These are phyloP conservation scores for Iberis pinnata DNA, from an alignment of 345 rosid genomes.

Conservation along the genomic window DNA sequence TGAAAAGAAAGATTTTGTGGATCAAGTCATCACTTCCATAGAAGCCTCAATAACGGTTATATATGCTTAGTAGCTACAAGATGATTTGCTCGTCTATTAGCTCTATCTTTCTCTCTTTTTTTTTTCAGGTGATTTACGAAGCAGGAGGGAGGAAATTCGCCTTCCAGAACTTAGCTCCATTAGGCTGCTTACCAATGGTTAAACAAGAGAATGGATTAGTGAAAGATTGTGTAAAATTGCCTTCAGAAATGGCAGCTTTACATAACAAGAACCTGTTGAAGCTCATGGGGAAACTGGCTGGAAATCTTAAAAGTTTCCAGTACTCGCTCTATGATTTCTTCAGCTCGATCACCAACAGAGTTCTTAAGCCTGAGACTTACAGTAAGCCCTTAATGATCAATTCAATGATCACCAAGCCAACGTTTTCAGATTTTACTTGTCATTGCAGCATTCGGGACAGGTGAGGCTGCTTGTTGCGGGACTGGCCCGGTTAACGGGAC, in stretches of 20 bases:
- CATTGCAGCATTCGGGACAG: conserved; percentile 25
- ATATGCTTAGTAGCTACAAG: neutral
- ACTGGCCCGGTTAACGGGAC: conserved; percentile 27
- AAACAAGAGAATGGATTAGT: conserved; percentile 23
- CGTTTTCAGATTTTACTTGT: too few relatives aligned
- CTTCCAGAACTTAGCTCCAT: conserved; percentile 33
- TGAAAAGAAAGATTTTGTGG: conserved; percentile 29
- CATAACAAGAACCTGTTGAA: conserved; percentile 32
- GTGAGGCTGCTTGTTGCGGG: conserved; percentile 33
- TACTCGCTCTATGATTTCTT: conserved; percentile 30
- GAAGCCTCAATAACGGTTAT: conserved; percentile 19
- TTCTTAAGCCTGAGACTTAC: conserved; percentile 21
- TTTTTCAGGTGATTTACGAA: conserved; percentile 24
- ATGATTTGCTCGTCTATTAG: neutral
- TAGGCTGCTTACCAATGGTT: conserved; percentile 31
- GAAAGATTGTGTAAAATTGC: conserved; percentile 25
- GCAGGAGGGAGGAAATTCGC: conserved; percentile 30
- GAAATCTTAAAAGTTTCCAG: conserved; percentile 21
- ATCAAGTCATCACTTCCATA: conserved; percentile 21
- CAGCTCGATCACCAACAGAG: conserved; percentile 27
- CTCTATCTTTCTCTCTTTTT: too few relatives aligned
- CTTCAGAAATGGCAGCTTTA: conserved; percentile 26
- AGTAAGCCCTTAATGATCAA: conserved; percentile 15
- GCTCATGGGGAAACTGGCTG: conserved; percentile 19
- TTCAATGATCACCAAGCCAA: neutral